phyloP scores from a whole-genome alignment of 352 stramenopile genomes.

The Sclerospora graminicola region DNA sequence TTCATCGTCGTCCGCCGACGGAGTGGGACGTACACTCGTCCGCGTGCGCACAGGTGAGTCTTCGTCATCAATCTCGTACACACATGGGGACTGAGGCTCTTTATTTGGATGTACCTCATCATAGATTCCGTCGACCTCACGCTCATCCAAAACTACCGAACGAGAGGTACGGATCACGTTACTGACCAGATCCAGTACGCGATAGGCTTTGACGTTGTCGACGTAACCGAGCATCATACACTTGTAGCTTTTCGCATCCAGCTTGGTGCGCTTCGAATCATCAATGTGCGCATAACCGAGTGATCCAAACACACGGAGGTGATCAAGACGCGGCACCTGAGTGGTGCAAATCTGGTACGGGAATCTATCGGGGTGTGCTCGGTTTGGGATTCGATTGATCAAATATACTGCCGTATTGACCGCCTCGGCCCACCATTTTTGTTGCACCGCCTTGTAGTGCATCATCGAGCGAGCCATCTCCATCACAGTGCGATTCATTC shows the following conservation, averaged over 20 bases:
- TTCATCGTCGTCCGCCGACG: background rate
- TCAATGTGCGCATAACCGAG: constrained; percentile 15
- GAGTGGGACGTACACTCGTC: background rate
- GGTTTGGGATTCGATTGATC: too few relatives aligned
- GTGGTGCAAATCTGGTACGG: constrained; percentile 15
- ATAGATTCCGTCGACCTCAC: constrained; percentile 2
- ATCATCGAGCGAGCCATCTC: too few relatives aligned
- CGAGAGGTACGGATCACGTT: constrained; percentile 7
- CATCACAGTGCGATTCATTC: background rate
- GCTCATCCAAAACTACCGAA: constrained; percentile 11
- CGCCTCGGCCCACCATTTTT: too few relatives aligned
- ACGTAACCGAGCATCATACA: constrained; percentile 18
- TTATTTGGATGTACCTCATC: background rate
- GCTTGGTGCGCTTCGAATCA: constrained; percentile 14
- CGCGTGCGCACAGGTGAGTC: background rate
- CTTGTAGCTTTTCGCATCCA: constrained; percentile 13
- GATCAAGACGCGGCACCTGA: constrained; percentile 1
- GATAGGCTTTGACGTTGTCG: constrained; percentile 9
- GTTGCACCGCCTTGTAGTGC: too few relatives aligned
- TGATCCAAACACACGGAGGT: constrained; percentile 22
- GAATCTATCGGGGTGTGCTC: background rate
- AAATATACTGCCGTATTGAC: too few relatives aligned
- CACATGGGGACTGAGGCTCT: background rate
- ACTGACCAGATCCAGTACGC: constrained; percentile 9
- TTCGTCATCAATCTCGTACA: background rate